These are phyloP conservation scores for Aspergillus leporis DNA, from an alignment of 495 filamentous ascomycete genomes.

Conservation along the genomic window DNA sequence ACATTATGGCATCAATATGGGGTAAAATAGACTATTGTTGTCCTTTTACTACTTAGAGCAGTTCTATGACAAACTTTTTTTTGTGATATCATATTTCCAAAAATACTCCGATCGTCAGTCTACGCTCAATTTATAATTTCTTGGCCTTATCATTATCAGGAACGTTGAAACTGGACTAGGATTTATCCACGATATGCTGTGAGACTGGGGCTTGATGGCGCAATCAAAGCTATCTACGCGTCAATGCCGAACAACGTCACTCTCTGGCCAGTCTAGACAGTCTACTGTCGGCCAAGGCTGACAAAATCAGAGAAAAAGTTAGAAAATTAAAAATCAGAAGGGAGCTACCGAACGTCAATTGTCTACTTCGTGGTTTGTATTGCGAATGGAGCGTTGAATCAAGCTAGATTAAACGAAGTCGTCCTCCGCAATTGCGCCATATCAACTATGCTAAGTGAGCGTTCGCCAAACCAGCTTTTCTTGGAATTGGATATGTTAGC, in stretches of 20 bases:
- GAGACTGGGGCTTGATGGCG: conserved; percentile 3
- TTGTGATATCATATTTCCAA: background rate
- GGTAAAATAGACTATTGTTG: background rate
- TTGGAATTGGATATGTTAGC: no score
- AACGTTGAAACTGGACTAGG: background rate
- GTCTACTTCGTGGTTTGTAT: no score
- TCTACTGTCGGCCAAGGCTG: background rate
- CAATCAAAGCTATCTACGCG: conserved; percentile 4
- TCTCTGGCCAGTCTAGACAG: background rate
- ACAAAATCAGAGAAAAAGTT: background rate
- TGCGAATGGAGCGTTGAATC: no score
- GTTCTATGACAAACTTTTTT: background rate
- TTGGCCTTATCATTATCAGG: background rate
- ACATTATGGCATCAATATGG: background rate
- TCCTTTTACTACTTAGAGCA: background rate
- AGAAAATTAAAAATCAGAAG: background rate
- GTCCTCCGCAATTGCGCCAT: no score
- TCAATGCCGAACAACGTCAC: background rate
- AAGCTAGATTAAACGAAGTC: no score
- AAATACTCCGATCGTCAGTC: background rate
- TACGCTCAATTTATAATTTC: background rate
- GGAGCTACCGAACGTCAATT: no score
- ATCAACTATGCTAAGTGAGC: no score
- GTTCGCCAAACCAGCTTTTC: no score
- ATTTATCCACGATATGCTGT: conserved; percentile 1